These are phyloP conservation scores for Paraconiothyrium brasiliense DNA, from an alignment of 2,329 filamentous ascomycete genomes.

Conservation along the genomic window DNA sequence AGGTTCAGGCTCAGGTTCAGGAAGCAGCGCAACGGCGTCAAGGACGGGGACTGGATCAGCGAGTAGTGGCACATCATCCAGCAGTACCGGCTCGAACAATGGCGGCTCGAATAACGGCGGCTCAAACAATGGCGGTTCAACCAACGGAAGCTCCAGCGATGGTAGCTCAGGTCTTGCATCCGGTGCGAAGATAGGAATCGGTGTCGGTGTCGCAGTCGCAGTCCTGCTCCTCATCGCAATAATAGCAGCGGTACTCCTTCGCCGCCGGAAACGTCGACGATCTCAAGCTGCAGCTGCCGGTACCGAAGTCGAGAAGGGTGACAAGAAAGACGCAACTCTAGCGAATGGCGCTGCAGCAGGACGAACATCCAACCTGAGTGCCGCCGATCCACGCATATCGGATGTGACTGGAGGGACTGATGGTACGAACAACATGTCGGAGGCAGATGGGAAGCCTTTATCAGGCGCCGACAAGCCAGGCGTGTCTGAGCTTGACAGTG, in stretches of 20 bases:
- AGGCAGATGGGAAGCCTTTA: slow-evolving; percentile 10
- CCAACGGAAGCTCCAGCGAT: not conserved
- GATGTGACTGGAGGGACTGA: slow-evolving; percentile 4
- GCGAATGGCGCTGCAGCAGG: not conserved
- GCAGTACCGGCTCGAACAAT: not conserved
- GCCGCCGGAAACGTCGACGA: slow-evolving; percentile 10
- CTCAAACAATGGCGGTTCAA: not conserved
- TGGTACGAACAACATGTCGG: not conserved
- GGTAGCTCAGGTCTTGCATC: slow-evolving; percentile 4
- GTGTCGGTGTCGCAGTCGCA: slow-evolving; percentile 8
- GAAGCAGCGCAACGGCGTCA: not conserved
- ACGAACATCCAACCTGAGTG: slow-evolving; percentile 8
- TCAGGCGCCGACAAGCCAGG: slow-evolving; percentile 10
- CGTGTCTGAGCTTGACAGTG: slow-evolving; percentile 11
- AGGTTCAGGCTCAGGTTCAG: not conserved
- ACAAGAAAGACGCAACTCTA: not conserved
- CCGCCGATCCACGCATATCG: slow-evolving; percentile 4
- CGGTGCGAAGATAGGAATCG: slow-evolving; percentile 12
- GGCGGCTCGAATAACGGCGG: not conserved
- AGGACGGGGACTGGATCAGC: not conserved
- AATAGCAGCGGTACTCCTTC: slow-evolving; percentile 4
- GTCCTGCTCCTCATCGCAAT: slow-evolving; percentile 2
- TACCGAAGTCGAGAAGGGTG: slow-evolving; percentile 7
- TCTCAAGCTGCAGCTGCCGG: not conserved
- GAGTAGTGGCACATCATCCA: not conserved